phyloP scores from a whole-genome alignment of 176 grass and related monocot species.

The Calamus simplicifolius region DNA sequence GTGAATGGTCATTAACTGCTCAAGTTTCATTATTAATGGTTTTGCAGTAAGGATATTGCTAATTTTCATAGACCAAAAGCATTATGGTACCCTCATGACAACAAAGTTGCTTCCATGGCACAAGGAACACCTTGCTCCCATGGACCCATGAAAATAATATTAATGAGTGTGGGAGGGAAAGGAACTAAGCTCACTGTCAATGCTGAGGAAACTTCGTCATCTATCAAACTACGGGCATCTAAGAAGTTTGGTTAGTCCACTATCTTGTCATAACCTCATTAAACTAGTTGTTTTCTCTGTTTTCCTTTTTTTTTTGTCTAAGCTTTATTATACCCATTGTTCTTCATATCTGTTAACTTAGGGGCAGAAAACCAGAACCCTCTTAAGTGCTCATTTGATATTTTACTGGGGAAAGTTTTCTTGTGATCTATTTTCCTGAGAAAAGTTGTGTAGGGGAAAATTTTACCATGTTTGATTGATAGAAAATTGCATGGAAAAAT shows the following conservation, averaged over 20 bases:
- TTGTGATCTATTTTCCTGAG: too few relatives aligned
- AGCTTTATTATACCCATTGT: background rate
- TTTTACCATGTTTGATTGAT: too few relatives aligned
- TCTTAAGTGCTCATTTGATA: too few relatives aligned
- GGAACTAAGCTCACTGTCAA: slow-evolving; percentile 65
- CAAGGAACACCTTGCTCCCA: slow-evolving; percentile 44
- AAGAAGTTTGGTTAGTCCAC: slow-evolving; percentile 74
- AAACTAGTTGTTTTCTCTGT: slow-evolving; percentile 1
- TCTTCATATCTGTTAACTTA: too few relatives aligned
- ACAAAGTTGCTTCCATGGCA: slow-evolving; percentile 58
- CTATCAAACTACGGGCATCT: slow-evolving; percentile 78
- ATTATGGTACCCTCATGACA: slow-evolving; percentile 87
- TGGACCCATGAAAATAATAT: slow-evolving; percentile 68
- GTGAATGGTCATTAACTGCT: too few relatives aligned
- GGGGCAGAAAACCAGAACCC: too few relatives aligned
- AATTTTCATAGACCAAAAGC: slow-evolving; percentile 92
- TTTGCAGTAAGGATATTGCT: slow-evolving; percentile 79
- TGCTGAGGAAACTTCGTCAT: slow-evolving; percentile 63
- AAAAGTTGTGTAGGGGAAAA: too few relatives aligned
- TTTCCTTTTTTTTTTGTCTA: slow-evolving; percentile 11
- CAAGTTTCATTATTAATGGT: background rate
- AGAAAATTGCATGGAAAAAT: too few relatives aligned
- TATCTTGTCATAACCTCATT: background rate
- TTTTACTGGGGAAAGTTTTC: too few relatives aligned
- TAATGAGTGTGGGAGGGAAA: slow-evolving; percentile 60